Base-by-base conservation (phyloP, 2,329 filamentous ascomycete species). In the Sarocladium brachiariae region DNA sequence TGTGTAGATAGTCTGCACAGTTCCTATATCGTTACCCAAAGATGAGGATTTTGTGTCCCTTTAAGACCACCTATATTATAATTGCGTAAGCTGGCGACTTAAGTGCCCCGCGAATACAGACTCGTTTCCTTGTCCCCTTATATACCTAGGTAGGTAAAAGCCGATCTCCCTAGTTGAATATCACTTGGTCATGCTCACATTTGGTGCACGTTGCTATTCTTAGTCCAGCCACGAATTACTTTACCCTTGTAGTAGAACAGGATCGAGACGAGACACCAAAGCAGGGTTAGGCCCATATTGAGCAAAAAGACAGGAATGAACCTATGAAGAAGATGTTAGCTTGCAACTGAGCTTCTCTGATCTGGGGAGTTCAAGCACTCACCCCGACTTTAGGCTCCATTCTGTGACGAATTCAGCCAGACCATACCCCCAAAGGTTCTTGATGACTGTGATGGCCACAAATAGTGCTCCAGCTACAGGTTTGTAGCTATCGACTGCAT, bases 401-500 rank as follows among this genome's bases (percentile, higher is more conserved):
- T n/a, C 16, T 4, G 35, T 39, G 18, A 39, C 16, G 18, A 39
- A 39, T 13, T 39, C 21, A 13, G 16, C 35, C 35, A 39, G 3
- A 13, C 35, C 35, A 13, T 39, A 39, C 7, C 35, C 35, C 35
- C 35, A 39, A 7, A 39, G 11, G 16, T 43, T 43, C 39, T 43
- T 43, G 21, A 11, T 25, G 39, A 43, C 39, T 3, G 39, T 43
- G 13, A 27, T 4, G 11, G 23, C 39, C 4, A 43, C 39, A 19
- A 43, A 25, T 8, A 43, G 21, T 5, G 21, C 8, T 10, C 81
- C 80, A 0, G 80, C 74, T 2, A 83, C 76, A 0, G 81, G 80
- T 63, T 84, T 84, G 63, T 85, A 84, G 51, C 72, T 76, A 60
- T 85, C 81, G n/a, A 84, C 74, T 0, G 79, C 77, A 57, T 84